These are phyloP conservation scores for Mucor irregularis DNA, from an alignment of 371 early-diverging fungal species.

Conservation along the genomic window DNA sequence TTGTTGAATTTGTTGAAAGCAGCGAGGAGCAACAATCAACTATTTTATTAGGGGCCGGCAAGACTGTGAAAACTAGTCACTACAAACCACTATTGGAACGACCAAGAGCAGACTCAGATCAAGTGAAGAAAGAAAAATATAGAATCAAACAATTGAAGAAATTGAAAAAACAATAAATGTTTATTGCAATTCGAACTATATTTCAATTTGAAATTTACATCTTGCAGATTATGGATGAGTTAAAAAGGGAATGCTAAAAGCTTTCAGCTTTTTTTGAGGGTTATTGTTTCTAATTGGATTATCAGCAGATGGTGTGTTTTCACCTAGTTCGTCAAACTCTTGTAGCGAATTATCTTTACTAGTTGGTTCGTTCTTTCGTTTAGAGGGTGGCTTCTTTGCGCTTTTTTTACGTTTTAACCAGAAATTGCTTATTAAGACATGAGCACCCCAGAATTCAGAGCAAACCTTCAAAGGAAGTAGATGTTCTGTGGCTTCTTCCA, in stretches of 20 bases:
- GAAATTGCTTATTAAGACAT: constrained; percentile 15
- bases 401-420: constrained; percentile 13
- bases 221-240: constrained; percentile 4
- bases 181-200: constrained; percentile 14
- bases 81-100: constrained; percentile 33
- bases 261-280: not conserved
- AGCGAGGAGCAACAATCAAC: not conserved
- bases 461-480: constrained; percentile 13
- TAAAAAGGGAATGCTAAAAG: constrained; percentile 10
- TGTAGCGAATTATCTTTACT: too few relatives aligned
- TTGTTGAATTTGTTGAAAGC: not conserved
- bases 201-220: constrained; percentile 4
- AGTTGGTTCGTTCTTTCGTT: too few relatives aligned
- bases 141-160: constrained; percentile 32
- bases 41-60: constrained; percentile 42
- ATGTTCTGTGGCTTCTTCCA: constrained; percentile 15
- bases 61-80: constrained; percentile 13
- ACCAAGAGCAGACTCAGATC: constrained; percentile 42
- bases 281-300: not conserved
- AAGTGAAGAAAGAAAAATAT: constrained; percentile 49
- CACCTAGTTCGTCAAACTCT: not conserved
- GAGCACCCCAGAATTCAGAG: constrained; percentile 18
- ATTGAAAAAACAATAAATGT: constrained; percentile 22
- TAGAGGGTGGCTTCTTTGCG: not conserved
- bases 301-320: not conserved